Base-by-base conservation (phyloP, 306 rosid genomes). In the Adenanthera pavonina region DNA sequence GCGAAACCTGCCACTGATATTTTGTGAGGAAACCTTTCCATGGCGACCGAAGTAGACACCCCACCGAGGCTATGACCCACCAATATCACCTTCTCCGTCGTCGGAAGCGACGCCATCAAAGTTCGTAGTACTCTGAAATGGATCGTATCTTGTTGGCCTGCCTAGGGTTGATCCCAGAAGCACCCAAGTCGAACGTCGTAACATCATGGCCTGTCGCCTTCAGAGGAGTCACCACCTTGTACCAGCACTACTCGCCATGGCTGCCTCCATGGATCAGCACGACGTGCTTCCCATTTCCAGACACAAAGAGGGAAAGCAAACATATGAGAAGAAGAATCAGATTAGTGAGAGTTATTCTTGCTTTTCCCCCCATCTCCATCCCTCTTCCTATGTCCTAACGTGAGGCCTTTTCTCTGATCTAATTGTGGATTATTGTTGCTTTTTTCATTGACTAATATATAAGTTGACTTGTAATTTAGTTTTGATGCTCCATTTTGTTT, bases 211-310 rank as follows among this genome's bases (percentile, higher is more conserved):
- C 86, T 2, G 20, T 41, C 1, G 78, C 35, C 52, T 71, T 81
- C 66, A 90, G 76, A n/a, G 82, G 68, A 51, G 81, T 43, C 11
- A 70, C 69, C 5, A 90, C 83, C 78, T 86, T 90, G 76, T 82
- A 87, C 91, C 91, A 90, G 14, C 90, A 82, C 93, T 91, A 90
- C 25, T 90, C 87, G 25, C 90, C 93, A 48, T 86, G 87, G 72
- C 93, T 52, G 17, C n/a, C 46, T 1, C 93, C 93, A 72, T 90
- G 93, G 69, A 88, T 75, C 36, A 90, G 34, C 65, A 89, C 91
- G 8, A 85, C 85, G 83, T 89, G 91, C 30, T 25, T 25, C 30
- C 16, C 5, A 52, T 52, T 5, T 15, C 54, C 76, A 67, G 53
- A 43, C 48, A 15, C 38, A 12, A 36, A 57, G 9, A 78, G 43